Evolutionary conservation across 192 early-diverging fungal species (phyloP).

Genomic region (Chytriomyces confervae): DNA sequence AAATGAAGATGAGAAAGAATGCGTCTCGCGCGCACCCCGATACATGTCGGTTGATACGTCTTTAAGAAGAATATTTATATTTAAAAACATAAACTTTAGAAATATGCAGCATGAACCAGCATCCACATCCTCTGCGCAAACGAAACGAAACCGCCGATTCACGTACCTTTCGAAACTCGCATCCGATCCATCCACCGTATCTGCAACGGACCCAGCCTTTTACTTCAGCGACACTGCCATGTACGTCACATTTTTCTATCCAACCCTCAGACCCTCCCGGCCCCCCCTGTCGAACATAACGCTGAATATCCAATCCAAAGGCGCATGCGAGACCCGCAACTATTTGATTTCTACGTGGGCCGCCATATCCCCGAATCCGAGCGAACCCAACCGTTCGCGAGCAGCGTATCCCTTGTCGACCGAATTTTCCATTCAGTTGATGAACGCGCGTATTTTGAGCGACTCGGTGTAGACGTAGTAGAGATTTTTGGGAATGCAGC

Average conservation of each 20-base stretch:
- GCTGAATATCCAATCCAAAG: neutral
- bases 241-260: neutral
- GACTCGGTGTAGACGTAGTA: neutral
- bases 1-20: no score
- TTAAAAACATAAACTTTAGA: no score
- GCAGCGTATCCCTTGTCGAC: conserved; percentile 12
- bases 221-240: conserved; percentile 7
- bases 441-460: conserved; percentile 8
- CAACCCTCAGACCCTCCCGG: neutral
- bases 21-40: no score
- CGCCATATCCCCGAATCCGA: conserved; percentile 19
- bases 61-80: no score
- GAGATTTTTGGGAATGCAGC: neutral
- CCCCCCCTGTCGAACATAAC: no score
- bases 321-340: neutral
- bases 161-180: neutral
- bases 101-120: no score
- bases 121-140: neutral
- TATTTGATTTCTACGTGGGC: conserved; percentile 19
- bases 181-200: neutral
- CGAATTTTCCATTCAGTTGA: conserved; percentile 29
- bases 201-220: conserved; percentile 3
- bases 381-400: conserved; percentile 1
- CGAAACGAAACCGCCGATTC: conserved; percentile 22
- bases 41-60: no score